These are phyloP conservation scores for Garcia nutans DNA, from an alignment of 345 rosid species.

Conservation along the genomic window DNA sequence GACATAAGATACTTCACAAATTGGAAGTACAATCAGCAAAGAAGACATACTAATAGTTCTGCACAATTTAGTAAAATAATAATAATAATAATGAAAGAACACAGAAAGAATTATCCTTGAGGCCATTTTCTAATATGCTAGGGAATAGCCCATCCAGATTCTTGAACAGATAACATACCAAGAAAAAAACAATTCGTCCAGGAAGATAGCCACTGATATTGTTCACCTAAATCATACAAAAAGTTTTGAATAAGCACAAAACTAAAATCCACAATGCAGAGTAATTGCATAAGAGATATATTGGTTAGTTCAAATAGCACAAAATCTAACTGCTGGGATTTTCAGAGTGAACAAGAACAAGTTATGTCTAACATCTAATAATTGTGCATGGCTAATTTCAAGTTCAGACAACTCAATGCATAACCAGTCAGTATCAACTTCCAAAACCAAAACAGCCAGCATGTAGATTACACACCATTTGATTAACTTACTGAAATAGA, in stretches of 20 bases:
- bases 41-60: not conserved
- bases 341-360: not conserved
- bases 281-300: not conserved
- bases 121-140: conserved; percentile 3
- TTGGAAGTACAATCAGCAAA: not conserved
- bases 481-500: too few species aligned
- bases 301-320: not conserved
- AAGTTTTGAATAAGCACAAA: conserved; percentile 2
- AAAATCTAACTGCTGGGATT: not conserved
- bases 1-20: not conserved
- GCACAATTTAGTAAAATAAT: not conserved
- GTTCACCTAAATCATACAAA: conserved; percentile 68
- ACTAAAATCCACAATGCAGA: conserved; percentile 7
- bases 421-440: not conserved
- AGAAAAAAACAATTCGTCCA: conserved; percentile 95
- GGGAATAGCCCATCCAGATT: not conserved
- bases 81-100: too few species aligned
- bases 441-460: not conserved
- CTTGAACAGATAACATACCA: conserved; percentile 51
- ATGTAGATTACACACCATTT: too few species aligned
- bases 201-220: conserved; percentile 99
- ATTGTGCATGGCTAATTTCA: not conserved
- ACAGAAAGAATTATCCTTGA: not conserved
- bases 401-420: not conserved
- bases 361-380: not conserved